Evolutionary conservation across 331 rosid genomes (phyloP).

Genomic region (Arachis monticola): DNA sequence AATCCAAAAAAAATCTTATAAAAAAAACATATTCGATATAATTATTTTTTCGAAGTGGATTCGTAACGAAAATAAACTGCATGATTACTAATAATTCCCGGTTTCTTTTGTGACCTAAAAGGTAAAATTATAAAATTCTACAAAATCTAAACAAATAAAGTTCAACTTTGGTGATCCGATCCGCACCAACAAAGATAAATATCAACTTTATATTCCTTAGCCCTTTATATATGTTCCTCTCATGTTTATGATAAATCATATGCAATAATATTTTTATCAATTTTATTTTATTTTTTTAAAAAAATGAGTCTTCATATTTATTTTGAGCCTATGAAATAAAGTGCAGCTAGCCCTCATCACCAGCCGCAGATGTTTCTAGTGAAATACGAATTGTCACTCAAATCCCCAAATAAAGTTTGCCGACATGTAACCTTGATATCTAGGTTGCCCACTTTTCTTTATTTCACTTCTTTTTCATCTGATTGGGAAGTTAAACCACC

Average conservation of each 20-base stretch:
- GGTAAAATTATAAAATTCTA: not conserved
- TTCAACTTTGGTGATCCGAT: constrained; percentile 11
- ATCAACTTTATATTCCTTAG: not conserved
- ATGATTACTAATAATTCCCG: too few relatives aligned
- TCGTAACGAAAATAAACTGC: too few relatives aligned
- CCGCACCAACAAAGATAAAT: not conserved
- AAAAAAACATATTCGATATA: too few relatives aligned
- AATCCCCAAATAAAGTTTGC: not conserved
- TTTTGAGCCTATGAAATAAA: not conserved
- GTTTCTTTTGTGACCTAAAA: not conserved
- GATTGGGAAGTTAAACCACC: not conserved
- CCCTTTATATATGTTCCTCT: constrained; percentile 1
- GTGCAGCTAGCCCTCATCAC: not conserved
- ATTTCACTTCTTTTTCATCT: not conserved
- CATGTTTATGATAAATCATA: constrained; percentile 16
- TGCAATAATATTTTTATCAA: not conserved
- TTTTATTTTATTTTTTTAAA: too few relatives aligned
- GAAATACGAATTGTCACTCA: not conserved
- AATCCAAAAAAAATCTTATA: too few relatives aligned
- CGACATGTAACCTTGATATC: not conserved
- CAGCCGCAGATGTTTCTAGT: not conserved
- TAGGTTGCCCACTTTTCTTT: not conserved
- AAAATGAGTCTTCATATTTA: not conserved
- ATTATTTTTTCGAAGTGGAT: too few relatives aligned
- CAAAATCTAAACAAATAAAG: not conserved